These are phyloP conservation scores for Venturia oleaginea DNA, from an alignment of 2,329 filamentous ascomycete species.

Conservation along the genomic window DNA sequence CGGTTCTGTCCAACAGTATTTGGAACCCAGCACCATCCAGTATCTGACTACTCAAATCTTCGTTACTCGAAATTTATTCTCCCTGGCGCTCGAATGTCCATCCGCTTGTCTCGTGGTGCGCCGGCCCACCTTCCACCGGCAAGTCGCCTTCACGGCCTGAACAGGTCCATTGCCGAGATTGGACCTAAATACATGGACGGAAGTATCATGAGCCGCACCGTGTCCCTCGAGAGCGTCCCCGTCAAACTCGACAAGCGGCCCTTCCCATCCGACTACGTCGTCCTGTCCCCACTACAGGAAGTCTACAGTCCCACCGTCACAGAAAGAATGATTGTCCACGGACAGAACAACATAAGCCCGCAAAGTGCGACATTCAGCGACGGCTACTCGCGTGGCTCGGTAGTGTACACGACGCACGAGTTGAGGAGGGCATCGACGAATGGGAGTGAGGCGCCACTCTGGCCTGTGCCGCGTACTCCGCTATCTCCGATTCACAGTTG, in stretches of 20 bases:
- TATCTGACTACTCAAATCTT: neutral
- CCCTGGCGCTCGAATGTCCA: conserved; percentile 5
- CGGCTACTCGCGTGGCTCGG: neutral
- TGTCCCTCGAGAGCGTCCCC: neutral
- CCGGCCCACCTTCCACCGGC: conserved; percentile 1
- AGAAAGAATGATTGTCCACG: neutral
- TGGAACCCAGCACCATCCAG: conserved; percentile 3
- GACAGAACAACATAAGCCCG: neutral
- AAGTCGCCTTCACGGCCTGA: neutral
- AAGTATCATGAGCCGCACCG: neutral
- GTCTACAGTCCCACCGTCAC: neutral
- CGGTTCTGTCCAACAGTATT: conserved; percentile 23
- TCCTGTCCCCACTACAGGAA: neutral
- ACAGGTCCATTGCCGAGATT: neutral
- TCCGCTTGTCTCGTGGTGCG: neutral
- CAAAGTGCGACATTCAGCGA: conserved; percentile 4
- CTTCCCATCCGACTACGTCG: neutral
- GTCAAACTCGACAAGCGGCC: conserved; percentile 2
- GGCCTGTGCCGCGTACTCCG: neutral
- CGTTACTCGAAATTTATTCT: neutral
- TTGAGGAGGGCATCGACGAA: conserved; percentile 1
- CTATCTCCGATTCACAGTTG: neutral
- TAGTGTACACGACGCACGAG: neutral
- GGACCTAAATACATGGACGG: neutral
- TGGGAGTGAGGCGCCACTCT: neutral